Base-by-base conservation (phyloP, 768 basidiomycete species). In the Leccinum boreale region DNA sequence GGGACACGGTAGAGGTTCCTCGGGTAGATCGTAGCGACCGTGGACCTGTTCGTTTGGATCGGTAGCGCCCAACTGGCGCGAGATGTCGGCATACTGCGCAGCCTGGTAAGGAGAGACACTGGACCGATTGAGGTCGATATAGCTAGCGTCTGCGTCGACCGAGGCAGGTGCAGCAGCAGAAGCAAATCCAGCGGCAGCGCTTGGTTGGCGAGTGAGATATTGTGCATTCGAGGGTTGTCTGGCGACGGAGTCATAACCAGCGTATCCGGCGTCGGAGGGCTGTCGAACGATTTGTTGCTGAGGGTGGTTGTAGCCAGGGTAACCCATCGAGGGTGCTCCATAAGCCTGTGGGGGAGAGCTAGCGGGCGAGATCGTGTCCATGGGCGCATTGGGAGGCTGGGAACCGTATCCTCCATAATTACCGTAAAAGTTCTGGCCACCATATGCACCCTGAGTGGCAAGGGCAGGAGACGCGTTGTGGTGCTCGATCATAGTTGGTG, bases 61-160 rank as follows among this genome's bases (percentile, higher is more conserved):
- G 44, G 58, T 31, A 58, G 63, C 36, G 5, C 83, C 79, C 42
- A 91, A 69, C 19, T 75, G 80, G 63, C 79, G 76, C 5, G 85
- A 82, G 55, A 90, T 89, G 64, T 86, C 88, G 19, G 78, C 81
- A 64, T 90, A 90, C 68, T 91, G 90, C 0, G 78, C 79, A 42
- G 86, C 89, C 66, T 91, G 89, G 78, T 79, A 88, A 0, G 89
- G 88, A 3, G 87, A 84, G 3, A 89, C 81, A 63, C 87, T 89
- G 17, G 85, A 84, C 46, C 89, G 79, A 66, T 73, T 75, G 44
- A 91, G 75, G 63, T 90, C 85, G 36, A 84, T 77, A 56, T 90
- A 89, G 58, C 85, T 81, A 11, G 75, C 65, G 12, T 64, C 54
- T 17, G 57, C 55, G 4, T 71, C 67, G 19, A 73, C 1, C 14